phyloP scores from a whole-genome alignment of 2,329 filamentous ascomycete genomes.

The Penicillium verrucosum region DNA sequence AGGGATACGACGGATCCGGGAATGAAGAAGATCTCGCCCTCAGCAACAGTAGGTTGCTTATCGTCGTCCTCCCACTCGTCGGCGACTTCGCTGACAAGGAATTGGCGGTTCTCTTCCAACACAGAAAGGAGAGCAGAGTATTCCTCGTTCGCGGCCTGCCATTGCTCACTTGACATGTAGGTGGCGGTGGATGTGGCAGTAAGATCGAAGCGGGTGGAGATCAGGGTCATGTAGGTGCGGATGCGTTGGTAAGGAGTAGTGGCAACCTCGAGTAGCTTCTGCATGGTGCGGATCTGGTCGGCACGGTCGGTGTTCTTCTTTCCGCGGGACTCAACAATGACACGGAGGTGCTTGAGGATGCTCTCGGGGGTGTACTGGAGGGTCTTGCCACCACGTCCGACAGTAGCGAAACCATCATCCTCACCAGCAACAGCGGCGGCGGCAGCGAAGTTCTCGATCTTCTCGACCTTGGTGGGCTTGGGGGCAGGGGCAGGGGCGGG shows the following conservation, averaged over 20 bases:
- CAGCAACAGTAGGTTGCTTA: slow-evolving; percentile 72
- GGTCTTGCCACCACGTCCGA: slow-evolving; percentile 83
- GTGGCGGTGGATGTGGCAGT: slow-evolving; percentile 68
- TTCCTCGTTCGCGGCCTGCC: slow-evolving; percentile 91
- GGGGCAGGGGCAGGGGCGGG: slow-evolving; percentile 40
- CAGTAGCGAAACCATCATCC: slow-evolving; percentile 83
- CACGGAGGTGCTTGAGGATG: slow-evolving; percentile 93
- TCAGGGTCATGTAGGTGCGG: slow-evolving; percentile 82
- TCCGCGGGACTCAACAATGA: slow-evolving; percentile 91
- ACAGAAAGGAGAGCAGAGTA: slow-evolving; percentile 72
- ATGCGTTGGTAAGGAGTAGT: slow-evolving; percentile 90
- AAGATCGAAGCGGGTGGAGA: slow-evolving; percentile 92
- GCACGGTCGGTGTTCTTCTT: slow-evolving; percentile 97
- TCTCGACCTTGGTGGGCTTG: slow-evolving; percentile 50
- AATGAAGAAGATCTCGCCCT: slow-evolving; percentile 80
- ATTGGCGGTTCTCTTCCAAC: slow-evolving; percentile 73
- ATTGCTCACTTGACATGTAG: slow-evolving; percentile 93
- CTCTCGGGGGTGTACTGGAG: slow-evolving; percentile 93
- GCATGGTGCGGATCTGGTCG: slow-evolving; percentile 97
- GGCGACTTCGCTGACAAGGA: slow-evolving; percentile 83
- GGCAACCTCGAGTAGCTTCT: slow-evolving; percentile 88
- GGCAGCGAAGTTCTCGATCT: slow-evolving; percentile 34
- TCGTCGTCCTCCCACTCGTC: slow-evolving; percentile 99
- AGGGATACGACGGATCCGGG: slow-evolving; percentile 93
- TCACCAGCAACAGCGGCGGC: slow-evolving; percentile 58